Base-by-base conservation (phyloP, 2,329 filamentous ascomycete species). In the Cercospora sojina region DNA sequence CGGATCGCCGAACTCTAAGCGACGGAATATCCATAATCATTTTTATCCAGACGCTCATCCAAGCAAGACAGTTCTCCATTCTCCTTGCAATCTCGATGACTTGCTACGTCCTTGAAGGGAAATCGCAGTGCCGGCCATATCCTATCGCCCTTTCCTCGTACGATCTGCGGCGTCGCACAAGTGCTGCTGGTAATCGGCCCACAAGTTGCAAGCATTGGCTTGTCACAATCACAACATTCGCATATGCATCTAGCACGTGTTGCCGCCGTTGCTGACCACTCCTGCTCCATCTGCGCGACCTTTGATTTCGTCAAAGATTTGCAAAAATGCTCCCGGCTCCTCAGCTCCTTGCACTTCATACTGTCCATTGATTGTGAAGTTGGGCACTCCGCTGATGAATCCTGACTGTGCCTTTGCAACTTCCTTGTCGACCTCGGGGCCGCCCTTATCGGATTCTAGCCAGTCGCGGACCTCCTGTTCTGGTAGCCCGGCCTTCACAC, bases 281-380 rank as follows among this genome's bases (percentile, higher is more conserved):
- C 43, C 61, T 53, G 47, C 23, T 38, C 55, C 58, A 13, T 64
- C 60, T 23, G 51, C 64, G 8, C 61, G 53, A 12, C 65, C 80
- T 79, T 86, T 86, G 64, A 90, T 83, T 73, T 83, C 81, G 68
- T 87, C 81, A 76, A 94, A 90, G 57, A 89, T 79, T 72, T 87
- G 82, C 68, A 91, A 77, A 74, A 93, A 93, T 1, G 84, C 84
- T 55, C 83, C 81, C 2, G 88, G 83, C 66, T 92, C 90, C 79
- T 93, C 88, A 1, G 91, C 91, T 1, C 91, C 91, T 29, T 87
- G 84, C 31, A 94, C 77, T 71, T 88, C 85, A 77, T 87, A 89
- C 71, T 81, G 82, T 1, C 83, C 88, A 73, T 93, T 89, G 69
- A 95, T 85, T 12, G 87, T 87, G 76, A 92, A 93, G 76, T 91